These are phyloP conservation scores for Candida chauliodis DNA, from an alignment of 805 yeast species.

Conservation along the genomic window DNA sequence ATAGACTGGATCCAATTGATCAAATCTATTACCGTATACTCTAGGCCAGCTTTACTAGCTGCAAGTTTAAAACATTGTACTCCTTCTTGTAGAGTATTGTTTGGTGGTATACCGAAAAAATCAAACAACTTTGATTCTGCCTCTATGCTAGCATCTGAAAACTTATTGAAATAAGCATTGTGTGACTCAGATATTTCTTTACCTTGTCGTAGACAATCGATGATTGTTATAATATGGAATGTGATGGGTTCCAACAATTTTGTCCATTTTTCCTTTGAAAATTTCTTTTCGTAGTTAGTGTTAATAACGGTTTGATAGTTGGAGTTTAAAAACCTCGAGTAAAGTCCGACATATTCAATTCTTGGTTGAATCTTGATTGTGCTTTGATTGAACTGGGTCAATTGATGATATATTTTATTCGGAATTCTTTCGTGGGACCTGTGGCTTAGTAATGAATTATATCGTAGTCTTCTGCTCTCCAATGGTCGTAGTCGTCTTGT, in stretches of 20 bases:
- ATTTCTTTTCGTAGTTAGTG: not conserved
- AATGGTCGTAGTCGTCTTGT: not conserved
- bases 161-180: not conserved
- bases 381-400: slow-evolving; percentile 1
- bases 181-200: slow-evolving; percentile 1
- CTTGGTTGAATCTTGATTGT: slow-evolving; percentile 8
- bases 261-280: slow-evolving; percentile 2
- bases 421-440: slow-evolving; percentile 9
- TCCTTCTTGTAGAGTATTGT: not conserved
- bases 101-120: not conserved
- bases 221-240: slow-evolving; percentile 11
- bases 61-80: slow-evolving; percentile 4
- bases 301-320: slow-evolving; percentile 1
- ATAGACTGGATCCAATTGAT: slow-evolving; percentile 31
- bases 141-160: not conserved
- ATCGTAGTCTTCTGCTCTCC: not conserved
- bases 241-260: slow-evolving; percentile 14
- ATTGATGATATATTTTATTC: slow-evolving; percentile 4
- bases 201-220: slow-evolving; percentile 6
- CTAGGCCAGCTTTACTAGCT: not conserved
- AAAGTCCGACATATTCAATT: slow-evolving; percentile 5
- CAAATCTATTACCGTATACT: slow-evolving; percentile 11
- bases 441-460: slow-evolving; percentile 7
- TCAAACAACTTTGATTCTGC: not conserved
- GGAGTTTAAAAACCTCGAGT: not conserved